These are phyloP conservation scores for Mycena polygramma DNA, from an alignment of 768 basidiomycete genomes.

Conservation along the genomic window DNA sequence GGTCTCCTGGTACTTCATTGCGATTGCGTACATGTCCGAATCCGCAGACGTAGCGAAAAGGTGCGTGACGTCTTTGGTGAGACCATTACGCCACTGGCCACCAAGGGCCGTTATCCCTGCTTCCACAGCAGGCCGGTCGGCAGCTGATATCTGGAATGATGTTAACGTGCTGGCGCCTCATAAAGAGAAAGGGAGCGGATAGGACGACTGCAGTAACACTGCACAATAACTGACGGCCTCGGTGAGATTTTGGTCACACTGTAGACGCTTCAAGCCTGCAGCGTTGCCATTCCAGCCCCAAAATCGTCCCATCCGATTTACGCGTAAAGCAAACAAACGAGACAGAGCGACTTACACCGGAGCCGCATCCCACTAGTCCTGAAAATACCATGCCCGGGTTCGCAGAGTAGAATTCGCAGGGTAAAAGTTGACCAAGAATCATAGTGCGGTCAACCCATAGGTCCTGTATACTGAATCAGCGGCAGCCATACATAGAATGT, in stretches of 20 bases:
- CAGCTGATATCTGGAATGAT: conserved; percentile 60
- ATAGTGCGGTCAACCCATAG: conserved; percentile 80
- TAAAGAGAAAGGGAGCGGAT: neutral
- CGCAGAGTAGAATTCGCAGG: conserved; percentile 77
- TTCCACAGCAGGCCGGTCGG: conserved; percentile 80
- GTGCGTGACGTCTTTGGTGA: conserved; percentile 91
- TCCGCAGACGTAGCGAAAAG: conserved; percentile 73
- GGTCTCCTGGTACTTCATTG: conserved; percentile 69
- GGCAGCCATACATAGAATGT: neutral
- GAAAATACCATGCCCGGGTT: conserved; percentile 87
- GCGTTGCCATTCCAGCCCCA: conserved; percentile 2
- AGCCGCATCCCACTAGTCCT: conserved; percentile 79
- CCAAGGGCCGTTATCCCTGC: conserved; percentile 83
- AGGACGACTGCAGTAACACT: neutral
- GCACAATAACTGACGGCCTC: neutral
- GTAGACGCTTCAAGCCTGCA: neutral
- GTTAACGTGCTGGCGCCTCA: neutral
- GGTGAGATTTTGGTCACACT: neutral
- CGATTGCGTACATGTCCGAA: conserved; percentile 65
- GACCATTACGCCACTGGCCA: conserved; percentile 81
- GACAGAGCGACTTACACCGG: conserved; percentile 61
- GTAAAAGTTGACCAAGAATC: conserved; percentile 68
- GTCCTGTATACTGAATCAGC: conserved; percentile 51
- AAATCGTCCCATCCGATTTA: conserved; percentile 12
- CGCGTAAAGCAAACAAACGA: neutral